Conservation (phyloP, 1,284 basidiomycete species). For the Omphalotus olearius region DNA sequence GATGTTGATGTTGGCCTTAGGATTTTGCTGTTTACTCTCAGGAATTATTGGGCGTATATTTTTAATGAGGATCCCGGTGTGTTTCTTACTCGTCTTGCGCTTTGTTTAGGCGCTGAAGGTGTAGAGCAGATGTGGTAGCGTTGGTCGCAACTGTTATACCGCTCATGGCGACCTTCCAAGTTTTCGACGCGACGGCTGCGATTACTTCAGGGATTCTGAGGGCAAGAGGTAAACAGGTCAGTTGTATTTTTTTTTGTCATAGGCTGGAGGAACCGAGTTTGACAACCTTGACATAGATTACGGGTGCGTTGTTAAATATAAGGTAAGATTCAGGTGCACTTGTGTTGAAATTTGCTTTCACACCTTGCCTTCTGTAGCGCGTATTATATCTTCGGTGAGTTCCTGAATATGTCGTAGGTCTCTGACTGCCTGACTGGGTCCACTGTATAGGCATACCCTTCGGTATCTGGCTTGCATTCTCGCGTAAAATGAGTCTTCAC, state of each 20-base stretch:
- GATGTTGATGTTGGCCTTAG: constrained; percentile 29
- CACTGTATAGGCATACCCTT: constrained; percentile 38
- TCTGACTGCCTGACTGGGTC: background rate
- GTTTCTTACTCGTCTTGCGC: background rate
- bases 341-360: background rate
- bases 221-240: constrained; percentile 54
- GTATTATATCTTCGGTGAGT: constrained; percentile 42
- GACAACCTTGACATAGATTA: constrained; percentile 6
- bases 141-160: constrained; percentile 75
- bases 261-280: constrained; percentile 27
- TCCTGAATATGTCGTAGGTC: background rate
- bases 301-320: constrained; percentile 49
- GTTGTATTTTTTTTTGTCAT: background rate
- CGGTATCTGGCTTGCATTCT: constrained; percentile 47
- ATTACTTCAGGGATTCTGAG: constrained; percentile 63
- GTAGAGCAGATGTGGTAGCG: constrained; percentile 48
- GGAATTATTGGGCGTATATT: constrained; percentile 72
- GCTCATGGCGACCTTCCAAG: constrained; percentile 65
- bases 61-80: constrained; percentile 81
- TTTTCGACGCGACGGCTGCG: constrained; percentile 56
- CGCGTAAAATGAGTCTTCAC: constrained; percentile 32
- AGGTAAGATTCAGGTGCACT: constrained; percentile 1
- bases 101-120: background rate
- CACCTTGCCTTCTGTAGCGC: constrained; percentile 27
- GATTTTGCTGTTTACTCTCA: constrained; percentile 67